Conservation (phyloP, 2,329 filamentous ascomycete species). For the Diaporthe australafricana region DNA sequence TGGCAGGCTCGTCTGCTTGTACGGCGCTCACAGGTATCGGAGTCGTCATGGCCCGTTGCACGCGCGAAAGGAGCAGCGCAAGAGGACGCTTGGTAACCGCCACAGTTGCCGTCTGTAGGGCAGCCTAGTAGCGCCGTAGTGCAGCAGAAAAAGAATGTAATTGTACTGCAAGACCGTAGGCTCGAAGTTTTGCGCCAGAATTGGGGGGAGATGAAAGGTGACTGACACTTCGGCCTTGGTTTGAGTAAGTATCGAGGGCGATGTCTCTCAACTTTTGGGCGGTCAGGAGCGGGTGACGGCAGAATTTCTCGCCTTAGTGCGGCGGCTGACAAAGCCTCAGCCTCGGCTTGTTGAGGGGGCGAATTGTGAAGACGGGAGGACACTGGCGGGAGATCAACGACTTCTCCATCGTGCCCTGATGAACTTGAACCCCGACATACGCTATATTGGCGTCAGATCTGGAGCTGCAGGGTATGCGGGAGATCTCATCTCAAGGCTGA, state of each 20-base stretch:
- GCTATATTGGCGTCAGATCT: constrained; percentile 32
- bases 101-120: constrained; percentile 28
- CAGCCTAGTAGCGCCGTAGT: constrained; percentile 5
- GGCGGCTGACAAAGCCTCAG: constrained; percentile 27
- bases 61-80: constrained; percentile 28
- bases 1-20: neutral
- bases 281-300: constrained; percentile 15
- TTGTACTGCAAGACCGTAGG: neutral
- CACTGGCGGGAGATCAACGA: constrained; percentile 16
- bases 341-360: constrained; percentile 20
- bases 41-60: constrained; percentile 30
- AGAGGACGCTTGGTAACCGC: constrained; percentile 17
- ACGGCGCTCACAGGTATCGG: constrained; percentile 15
- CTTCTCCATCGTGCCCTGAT: neutral
- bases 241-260: neutral
- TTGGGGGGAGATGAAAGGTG: neutral
- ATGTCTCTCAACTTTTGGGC: constrained; percentile 31
- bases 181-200: neutral
- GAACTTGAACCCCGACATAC: constrained; percentile 16
- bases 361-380: constrained; percentile 9
- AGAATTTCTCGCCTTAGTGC: neutral
- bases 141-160: neutral
- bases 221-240: neutral
- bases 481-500: constrained; percentile 31
- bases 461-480: constrained; percentile 27